A percentile compares a stretch with the other conserved stretches of the same genome.
Conservation (phyloP, 1,284 basidiomycete genomes). For the Phlebopus sp. region DNA sequence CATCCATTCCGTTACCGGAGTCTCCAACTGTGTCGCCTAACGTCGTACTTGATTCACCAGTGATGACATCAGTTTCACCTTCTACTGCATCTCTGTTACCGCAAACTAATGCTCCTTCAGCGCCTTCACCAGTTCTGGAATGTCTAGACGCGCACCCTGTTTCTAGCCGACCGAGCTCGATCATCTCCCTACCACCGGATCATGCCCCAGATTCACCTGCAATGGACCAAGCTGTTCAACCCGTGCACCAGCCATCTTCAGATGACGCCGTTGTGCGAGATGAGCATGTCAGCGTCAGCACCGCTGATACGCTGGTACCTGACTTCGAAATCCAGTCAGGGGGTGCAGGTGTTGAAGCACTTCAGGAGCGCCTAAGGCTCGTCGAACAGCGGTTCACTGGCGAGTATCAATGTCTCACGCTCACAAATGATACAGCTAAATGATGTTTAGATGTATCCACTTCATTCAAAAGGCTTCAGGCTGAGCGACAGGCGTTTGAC, state of each 20-base stretch:
- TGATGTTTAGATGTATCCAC: conserved; percentile 60
- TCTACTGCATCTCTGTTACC: neutral
- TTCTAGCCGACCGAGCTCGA: too few relatives aligned
- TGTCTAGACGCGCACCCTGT: too few relatives aligned
- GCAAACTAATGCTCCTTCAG: neutral
- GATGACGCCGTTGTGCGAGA: too few relatives aligned
- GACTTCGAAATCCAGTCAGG: conserved; percentile 8
- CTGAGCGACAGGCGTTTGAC: conserved; percentile 71
- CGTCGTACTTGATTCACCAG: neutral
- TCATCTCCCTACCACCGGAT: too few relatives aligned
- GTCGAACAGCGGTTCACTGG: conserved; percentile 74
- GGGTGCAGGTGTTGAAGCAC: conserved; percentile 45
- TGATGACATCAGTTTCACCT: neutral
- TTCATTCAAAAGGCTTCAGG: conserved; percentile 72
- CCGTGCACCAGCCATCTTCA: too few relatives aligned
- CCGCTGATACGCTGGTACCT: conserved; percentile 1
- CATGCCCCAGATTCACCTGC: too few relatives aligned
- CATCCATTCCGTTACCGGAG: conserved; percentile 42
- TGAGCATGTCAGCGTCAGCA: neutral
- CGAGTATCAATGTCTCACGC: conserved; percentile 27
- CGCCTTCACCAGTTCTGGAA: neutral
- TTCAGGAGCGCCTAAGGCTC: conserved; percentile 62
- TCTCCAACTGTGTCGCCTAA: neutral
- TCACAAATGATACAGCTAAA: conserved; percentile 1
- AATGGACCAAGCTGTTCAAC: too few relatives aligned